These are phyloP conservation scores for Ustilago shanxiensis DNA, from an alignment of 1,284 basidiomycete genomes.

Conservation along the genomic window DNA sequence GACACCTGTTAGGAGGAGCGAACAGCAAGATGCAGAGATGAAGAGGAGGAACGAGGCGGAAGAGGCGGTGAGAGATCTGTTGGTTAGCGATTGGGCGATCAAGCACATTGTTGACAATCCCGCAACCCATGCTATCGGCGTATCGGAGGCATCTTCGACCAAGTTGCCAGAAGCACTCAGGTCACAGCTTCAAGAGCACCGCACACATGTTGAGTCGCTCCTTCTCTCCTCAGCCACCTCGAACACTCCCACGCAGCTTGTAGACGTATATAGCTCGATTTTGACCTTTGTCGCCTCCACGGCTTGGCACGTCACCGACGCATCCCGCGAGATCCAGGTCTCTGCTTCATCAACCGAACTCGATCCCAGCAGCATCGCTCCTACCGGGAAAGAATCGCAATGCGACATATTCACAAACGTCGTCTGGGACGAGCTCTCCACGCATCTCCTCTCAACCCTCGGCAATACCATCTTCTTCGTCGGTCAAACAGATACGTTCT, in stretches of 20 bases:
- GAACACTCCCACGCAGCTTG: constrained; percentile 71
- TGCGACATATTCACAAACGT: constrained; percentile 74
- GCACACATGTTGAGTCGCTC: constrained; percentile 38
- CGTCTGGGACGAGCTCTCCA: constrained; percentile 85
- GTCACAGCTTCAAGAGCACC: constrained; percentile 81
- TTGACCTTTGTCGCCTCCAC: constrained; percentile 82
- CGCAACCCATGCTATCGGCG: not conserved
- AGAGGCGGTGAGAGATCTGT: constrained; percentile 44
- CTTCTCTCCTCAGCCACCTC: constrained; percentile 70
- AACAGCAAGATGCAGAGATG: not conserved
- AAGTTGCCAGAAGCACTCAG: constrained; percentile 14
- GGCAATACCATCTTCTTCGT: constrained; percentile 86
- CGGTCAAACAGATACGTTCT: constrained; percentile 88
- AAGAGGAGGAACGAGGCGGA: constrained; percentile 45
- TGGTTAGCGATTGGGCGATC: constrained; percentile 38
- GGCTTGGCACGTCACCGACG: constrained; percentile 79
- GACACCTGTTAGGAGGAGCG: not conserved
- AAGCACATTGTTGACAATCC: constrained; percentile 18
- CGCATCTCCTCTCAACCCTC: constrained; percentile 81
- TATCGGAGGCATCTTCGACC: not conserved
- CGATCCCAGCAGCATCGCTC: not conserved
- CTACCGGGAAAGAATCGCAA: not conserved
- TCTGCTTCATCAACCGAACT: not conserved
- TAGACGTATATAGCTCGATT: constrained; percentile 82
- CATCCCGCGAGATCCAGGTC: constrained; percentile 75